phyloP scores from a whole-genome alignment of 495 filamentous ascomycete species.

The Penicillium ucsense region DNA sequence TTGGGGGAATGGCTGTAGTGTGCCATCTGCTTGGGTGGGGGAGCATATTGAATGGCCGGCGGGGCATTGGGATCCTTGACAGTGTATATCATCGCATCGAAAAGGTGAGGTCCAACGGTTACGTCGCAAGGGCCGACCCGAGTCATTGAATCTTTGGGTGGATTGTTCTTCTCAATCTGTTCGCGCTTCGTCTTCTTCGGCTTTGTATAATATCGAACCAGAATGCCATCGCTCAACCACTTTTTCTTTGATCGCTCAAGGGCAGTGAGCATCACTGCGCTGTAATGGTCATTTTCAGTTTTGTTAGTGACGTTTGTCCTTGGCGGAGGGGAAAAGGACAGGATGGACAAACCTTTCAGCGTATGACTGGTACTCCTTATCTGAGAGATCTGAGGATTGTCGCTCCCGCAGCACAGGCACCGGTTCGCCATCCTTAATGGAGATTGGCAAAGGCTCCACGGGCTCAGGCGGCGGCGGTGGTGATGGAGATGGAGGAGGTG shows the following conservation, averaged over 20 bases:
- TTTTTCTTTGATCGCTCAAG: slow-evolving; percentile 73
- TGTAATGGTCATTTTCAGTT: slow-evolving; percentile 18
- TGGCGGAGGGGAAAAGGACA: background rate
- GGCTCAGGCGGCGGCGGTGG: slow-evolving; percentile 17
- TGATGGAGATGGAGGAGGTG: slow-evolving; percentile 10
- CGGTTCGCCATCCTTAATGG: slow-evolving; percentile 53
- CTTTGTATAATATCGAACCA: slow-evolving; percentile 92
- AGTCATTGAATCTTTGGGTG: slow-evolving; percentile 76
- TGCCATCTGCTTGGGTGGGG: slow-evolving; percentile 50
- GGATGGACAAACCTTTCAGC: slow-evolving; percentile 57
- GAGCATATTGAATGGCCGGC: slow-evolving; percentile 34
- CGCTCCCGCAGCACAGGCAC: slow-evolving; percentile 64
- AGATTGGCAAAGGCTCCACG: slow-evolving; percentile 51
- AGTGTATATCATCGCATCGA: slow-evolving; percentile 77
- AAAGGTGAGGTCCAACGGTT: slow-evolving; percentile 81
- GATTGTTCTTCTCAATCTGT: slow-evolving; percentile 63
- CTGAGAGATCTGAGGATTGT: slow-evolving; percentile 54
- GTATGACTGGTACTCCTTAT: slow-evolving; percentile 69
- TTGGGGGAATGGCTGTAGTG: slow-evolving; percentile 60
- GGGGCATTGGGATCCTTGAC: slow-evolving; percentile 63
- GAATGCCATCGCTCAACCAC: slow-evolving; percentile 83
- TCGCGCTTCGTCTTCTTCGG: slow-evolving; percentile 72
- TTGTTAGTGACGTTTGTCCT: background rate
- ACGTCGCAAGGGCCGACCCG: slow-evolving; percentile 74
- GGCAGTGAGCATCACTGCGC: slow-evolving; percentile 75